These are phyloP conservation scores for Phytophthora cryptogea DNA, from an alignment of 352 stramenopile species.

Conservation along the genomic window DNA sequence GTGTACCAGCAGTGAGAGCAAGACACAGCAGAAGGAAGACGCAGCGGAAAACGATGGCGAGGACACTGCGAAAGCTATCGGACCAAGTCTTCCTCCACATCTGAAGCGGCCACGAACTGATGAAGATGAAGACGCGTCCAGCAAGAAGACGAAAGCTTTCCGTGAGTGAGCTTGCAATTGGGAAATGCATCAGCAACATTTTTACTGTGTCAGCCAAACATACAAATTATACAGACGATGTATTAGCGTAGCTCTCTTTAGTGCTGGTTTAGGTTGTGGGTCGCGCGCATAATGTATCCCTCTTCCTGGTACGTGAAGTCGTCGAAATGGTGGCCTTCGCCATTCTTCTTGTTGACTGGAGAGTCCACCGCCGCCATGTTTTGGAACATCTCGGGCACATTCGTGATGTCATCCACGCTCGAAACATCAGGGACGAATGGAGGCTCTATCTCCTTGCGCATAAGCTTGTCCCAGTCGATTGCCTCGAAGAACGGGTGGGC, in stretches of 20 bases:
- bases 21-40: slow-evolving; percentile 1
- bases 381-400: slow-evolving; percentile 90
- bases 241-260: slow-evolving; percentile 34
- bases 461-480: slow-evolving; percentile 88
- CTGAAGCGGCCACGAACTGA: slow-evolving; percentile 27
- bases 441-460: slow-evolving; percentile 84
- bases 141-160: slow-evolving; percentile 30
- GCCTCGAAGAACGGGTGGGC: slow-evolving; percentile 83
- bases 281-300: slow-evolving; percentile 50
- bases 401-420: slow-evolving; percentile 86
- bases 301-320: slow-evolving; percentile 92
- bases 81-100: slow-evolving; percentile 33
- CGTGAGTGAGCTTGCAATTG: slow-evolving; percentile 4
- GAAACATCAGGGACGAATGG: slow-evolving; percentile 81
- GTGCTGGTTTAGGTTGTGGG: slow-evolving; percentile 24
- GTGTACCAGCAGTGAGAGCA: slow-evolving; percentile 1
- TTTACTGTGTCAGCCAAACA: not conserved
- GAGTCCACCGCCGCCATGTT: slow-evolving; percentile 89
- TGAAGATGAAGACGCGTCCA: slow-evolving; percentile 9
- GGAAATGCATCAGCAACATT: not conserved
- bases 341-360: slow-evolving; percentile 86
- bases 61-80: slow-evolving; percentile 15
- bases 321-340: slow-evolving; percentile 87
- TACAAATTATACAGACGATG: slow-evolving; percentile 36
- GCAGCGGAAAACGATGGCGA: not conserved